Conservation (phyloP, 2,329 filamentous ascomycete species). For the Aspergillus pseudonomiae region DNA sequence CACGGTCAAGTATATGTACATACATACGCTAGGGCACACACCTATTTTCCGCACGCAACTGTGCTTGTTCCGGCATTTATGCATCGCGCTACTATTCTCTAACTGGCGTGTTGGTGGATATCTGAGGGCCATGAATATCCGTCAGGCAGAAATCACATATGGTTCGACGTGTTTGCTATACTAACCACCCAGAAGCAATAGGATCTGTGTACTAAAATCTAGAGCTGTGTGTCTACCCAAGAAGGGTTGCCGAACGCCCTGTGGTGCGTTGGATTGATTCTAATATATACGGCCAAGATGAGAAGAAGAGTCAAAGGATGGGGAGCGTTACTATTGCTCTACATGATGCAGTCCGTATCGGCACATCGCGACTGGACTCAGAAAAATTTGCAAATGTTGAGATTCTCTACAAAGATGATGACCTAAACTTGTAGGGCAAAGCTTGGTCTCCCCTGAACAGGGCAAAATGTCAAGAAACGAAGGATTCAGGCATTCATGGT, state of each 20-base stretch:
- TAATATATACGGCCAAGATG: not conserved
- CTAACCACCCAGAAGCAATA: not conserved
- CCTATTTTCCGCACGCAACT: not conserved
- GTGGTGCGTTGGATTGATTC: not conserved
- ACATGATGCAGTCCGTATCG: not conserved
- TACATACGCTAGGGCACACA: not conserved
- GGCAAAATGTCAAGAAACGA: not conserved
- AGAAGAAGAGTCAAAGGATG: not conserved
- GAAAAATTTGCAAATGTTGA: not conserved
- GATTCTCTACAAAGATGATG: not conserved
- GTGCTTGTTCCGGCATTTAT: not conserved
- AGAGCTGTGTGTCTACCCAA: slow-evolving; percentile 1
- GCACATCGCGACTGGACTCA: not conserved
- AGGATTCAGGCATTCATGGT: not conserved
- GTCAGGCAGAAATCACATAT: slow-evolving; percentile 1
- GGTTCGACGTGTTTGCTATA: not conserved
- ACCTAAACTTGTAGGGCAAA: not conserved
- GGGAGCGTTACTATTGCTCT: not conserved
- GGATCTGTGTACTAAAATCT: not conserved
- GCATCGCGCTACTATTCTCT: not conserved
- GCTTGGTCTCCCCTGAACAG: not conserved
- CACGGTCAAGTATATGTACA: not conserved
- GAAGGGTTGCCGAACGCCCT: not conserved
- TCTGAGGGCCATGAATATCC: not conserved
- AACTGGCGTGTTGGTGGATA: not conserved